These are phyloP conservation scores for Odontarrhena argentea DNA, from an alignment of 345 rosid species.

Conservation along the genomic window DNA sequence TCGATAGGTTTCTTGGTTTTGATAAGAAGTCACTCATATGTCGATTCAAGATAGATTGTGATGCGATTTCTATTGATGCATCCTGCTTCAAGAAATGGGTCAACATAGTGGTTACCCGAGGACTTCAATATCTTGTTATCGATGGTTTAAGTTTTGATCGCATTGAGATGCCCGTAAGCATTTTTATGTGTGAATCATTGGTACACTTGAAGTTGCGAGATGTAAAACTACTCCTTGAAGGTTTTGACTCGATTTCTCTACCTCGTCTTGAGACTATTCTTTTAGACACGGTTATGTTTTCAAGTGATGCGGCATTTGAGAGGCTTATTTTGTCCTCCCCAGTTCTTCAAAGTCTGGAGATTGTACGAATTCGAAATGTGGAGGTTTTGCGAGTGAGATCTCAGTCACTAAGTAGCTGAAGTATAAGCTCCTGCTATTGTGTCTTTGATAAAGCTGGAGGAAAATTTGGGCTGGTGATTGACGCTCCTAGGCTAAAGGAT, in stretches of 20 bases:
- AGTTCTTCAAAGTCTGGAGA: not conserved
- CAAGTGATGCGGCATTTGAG: not conserved
- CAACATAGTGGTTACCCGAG: not conserved
- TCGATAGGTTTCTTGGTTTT: not conserved
- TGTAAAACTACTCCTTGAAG: not conserved
- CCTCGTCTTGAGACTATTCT: constrained; percentile 3
- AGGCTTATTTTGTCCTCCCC: not conserved
- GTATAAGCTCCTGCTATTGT: not conserved
- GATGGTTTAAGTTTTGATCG: too few relatives aligned
- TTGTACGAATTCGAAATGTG: not conserved
- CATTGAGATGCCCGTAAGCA: not conserved
- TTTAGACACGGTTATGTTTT: too few relatives aligned
- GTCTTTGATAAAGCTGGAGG: too few relatives aligned
- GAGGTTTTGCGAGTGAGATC: not conserved
- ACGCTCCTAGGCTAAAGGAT: not conserved
- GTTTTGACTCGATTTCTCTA: not conserved
- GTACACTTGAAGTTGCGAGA: not conserved
- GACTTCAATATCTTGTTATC: not conserved
- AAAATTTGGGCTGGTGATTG: too few relatives aligned
- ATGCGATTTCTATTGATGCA: too few relatives aligned
- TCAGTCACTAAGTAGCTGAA: not conserved
- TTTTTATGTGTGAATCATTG: constrained; percentile 3
- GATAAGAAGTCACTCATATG: not conserved
- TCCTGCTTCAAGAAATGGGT: not conserved
- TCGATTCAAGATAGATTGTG: not conserved